Base-by-base conservation (phyloP, 345 rosid genomes). In the Euphorbia peplus region DNA sequence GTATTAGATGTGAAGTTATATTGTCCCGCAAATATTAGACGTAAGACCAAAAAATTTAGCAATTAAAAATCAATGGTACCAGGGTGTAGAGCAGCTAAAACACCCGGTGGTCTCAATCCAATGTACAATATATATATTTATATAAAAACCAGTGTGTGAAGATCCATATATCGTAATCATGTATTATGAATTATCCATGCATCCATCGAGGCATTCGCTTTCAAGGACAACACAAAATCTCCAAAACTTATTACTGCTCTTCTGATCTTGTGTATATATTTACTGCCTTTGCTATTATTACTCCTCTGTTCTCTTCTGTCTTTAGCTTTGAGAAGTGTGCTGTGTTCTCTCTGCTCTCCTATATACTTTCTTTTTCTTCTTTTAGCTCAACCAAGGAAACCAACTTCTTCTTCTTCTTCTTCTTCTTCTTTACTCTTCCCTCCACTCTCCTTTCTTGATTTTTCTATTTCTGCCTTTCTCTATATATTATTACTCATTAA, bases 251-350 rank as follows among this genome's bases (percentile, higher is more conserved):
- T 63, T 67, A 48, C 63, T 39, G 35, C 56, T 62, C 82, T 71
- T 75, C 65, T 57, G 60, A 57, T 57, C 60, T 10, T 55, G 6
- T 25, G 63, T 75, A 65, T 71, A 19, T 24, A 68, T 73, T 79
- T 81, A 71, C 70, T 76, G 64, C 81, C 80, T 78, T 77, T 81
- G 68, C 76, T 73, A 67, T 74, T 74, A 76, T 73, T 66, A 57
- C 73, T 76, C 68, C 22, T n/a, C n/a, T n/a, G n/a, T n/a, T n/a
- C n/a, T n/a, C n/a, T 64, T 61, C 37, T 6, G 6, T 32, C 37
- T n/a, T n/a, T 56, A 66, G 78, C 83, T 79, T 82, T 70, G 88
- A 71, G 64, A 83, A 79, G 75, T 68, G 84, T 82, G 87, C 82
- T 57, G 47, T 68, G 64, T 66, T 18, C 67, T 80, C 70, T 66